Conservation (phyloP, 2,329 filamentous ascomycete genomes). For the Zarea fungicola region DNA sequence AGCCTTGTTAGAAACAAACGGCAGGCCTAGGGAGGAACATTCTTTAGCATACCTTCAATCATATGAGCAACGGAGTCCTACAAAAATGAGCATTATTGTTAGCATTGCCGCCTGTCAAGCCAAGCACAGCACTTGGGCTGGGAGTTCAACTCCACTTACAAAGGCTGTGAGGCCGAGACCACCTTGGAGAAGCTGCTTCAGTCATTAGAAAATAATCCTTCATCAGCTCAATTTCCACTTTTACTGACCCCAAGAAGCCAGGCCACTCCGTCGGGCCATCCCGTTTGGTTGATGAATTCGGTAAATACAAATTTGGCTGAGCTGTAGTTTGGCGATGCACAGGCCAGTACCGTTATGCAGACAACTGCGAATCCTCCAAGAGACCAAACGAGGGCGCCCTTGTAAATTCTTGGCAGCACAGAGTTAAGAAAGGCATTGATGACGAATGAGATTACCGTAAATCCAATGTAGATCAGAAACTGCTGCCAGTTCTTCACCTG, state of each 20-base stretch:
- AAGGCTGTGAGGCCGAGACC: conserved; percentile 29
- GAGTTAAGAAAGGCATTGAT: conserved; percentile 28
- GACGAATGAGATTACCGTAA: conserved; percentile 24
- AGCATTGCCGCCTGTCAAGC: too few species aligned
- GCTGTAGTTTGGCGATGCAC: conserved; percentile 55
- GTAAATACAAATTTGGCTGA: conserved; percentile 27
- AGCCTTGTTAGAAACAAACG: not conserved
- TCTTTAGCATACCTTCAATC: conserved; percentile 22
- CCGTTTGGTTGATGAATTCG: conserved; percentile 27
- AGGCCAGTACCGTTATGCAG: conserved; percentile 61
- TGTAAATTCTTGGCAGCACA: conserved; percentile 45
- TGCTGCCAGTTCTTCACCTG: conserved; percentile 60
- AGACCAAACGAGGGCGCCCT: conserved; percentile 65
- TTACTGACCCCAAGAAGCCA: conserved; percentile 26
- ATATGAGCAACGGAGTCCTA: conserved; percentile 31
- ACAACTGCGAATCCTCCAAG: conserved; percentile 63
- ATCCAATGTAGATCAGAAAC: conserved; percentile 48
- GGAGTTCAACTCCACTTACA: conserved; percentile 12
- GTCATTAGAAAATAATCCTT: fast-evolving
- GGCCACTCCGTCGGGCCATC: conserved; percentile 29
- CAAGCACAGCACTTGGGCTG: not conserved
- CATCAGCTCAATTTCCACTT: too few species aligned
- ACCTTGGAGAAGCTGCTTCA: conserved; percentile 23
- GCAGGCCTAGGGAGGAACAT: not conserved
- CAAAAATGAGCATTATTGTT: not conserved